These are phyloP conservation scores for Trichoderma breve DNA, from an alignment of 2,329 filamentous ascomycete species.

Conservation along the genomic window DNA sequence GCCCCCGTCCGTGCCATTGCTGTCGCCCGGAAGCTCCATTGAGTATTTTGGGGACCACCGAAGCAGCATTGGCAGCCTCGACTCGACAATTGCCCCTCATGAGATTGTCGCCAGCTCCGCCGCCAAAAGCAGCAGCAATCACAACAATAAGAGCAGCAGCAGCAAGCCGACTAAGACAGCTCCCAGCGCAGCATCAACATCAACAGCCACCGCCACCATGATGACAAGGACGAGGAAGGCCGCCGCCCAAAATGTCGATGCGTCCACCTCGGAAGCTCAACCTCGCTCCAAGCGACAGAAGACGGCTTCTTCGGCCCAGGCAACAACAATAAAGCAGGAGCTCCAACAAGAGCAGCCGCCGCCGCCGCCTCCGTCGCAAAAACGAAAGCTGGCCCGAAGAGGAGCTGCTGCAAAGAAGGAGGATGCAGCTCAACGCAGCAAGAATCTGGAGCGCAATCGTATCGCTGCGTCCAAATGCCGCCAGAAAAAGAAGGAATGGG, in stretches of 20 bases:
- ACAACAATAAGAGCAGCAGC: neutral
- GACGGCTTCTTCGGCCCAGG: neutral
- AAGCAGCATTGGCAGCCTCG: slow-evolving; percentile 14
- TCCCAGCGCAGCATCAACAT: neutral
- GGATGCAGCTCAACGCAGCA: slow-evolving; percentile 41
- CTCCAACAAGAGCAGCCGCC: neutral
- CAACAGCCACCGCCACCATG: neutral
- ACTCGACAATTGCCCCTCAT: slow-evolving; percentile 1
- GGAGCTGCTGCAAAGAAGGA: neutral
- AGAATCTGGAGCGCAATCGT: slow-evolving; percentile 68
- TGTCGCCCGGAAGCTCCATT: slow-evolving; percentile 16
- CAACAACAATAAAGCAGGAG: slow-evolving; percentile 1
- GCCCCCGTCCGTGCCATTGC: neutral
- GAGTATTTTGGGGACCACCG: slow-evolving; percentile 17
- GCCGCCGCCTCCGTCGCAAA: neutral
- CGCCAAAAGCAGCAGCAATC: neutral
- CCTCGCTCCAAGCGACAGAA: slow-evolving; percentile 15
- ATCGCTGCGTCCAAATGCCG: slow-evolving; percentile 72
- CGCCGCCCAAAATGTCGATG: neutral
- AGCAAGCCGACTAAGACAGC: neutral
- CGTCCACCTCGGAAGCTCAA: neutral
- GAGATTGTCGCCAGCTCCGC: slow-evolving; percentile 5
- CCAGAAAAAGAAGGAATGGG: slow-evolving; percentile 61
- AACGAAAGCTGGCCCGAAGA: neutral
- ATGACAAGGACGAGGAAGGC: slow-evolving; percentile 4